Percentiles rank a stretch among this genome's conserved stretches.
Evolutionary conservation across 352 stramenopile species (phyloP).

Genomic region (Pythium coloratum): DNA sequence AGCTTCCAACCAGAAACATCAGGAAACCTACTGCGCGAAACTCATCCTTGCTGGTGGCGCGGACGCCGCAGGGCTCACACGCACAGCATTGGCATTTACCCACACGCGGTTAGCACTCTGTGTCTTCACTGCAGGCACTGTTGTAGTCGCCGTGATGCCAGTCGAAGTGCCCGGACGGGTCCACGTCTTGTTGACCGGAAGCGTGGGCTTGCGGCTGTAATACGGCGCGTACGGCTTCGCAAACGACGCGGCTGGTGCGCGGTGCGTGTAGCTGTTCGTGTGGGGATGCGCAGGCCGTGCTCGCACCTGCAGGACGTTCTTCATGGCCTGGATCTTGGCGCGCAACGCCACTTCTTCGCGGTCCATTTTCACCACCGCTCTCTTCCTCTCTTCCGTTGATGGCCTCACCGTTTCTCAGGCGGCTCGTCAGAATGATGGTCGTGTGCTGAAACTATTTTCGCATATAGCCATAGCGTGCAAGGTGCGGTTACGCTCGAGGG

Average conservation of each 20-base stretch:
- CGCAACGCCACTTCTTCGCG: constrained; percentile 67
- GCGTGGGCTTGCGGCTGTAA: constrained; percentile 5
- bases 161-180: constrained; percentile 25
- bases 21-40: constrained; percentile 16
- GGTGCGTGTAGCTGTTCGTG: neutral
- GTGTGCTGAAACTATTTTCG: constrained; percentile 16
- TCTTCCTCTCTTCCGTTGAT: neutral
- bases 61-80: neutral
- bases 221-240: constrained; percentile 7
- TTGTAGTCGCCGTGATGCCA: neutral
- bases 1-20: neutral
- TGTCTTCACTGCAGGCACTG: neutral
- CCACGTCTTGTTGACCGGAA: constrained; percentile 48
- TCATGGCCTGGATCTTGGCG: constrained; percentile 83
- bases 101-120: constrained; percentile 37
- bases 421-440: constrained; percentile 1
- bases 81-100: neutral
- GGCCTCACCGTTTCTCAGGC: constrained; percentile 1
- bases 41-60: constrained; percentile 8
- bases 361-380: constrained; percentile 22
- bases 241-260: constrained; percentile 4
- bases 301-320: constrained; percentile 70
- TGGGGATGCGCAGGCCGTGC: neutral
- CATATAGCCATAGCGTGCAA: constrained; percentile 8
- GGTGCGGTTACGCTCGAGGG: constrained; percentile 7